phyloP scores from a whole-genome alignment of 257 asterid genomes.

The Osmanthus fragrans region DNA sequence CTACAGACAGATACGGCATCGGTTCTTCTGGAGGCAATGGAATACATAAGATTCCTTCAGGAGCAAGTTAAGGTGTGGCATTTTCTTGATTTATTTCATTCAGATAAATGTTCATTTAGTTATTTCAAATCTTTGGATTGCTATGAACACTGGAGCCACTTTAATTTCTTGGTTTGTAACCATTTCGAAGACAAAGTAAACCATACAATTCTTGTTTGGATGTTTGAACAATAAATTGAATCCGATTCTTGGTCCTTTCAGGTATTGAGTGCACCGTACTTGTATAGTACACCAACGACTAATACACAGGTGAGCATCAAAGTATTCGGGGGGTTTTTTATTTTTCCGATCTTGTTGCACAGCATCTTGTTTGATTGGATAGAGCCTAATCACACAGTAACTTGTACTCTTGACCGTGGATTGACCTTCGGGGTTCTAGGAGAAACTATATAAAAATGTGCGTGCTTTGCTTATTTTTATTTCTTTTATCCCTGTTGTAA shows the following conservation, averaged over 20 bases:
- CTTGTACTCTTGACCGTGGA: too few relatives aligned
- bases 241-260: constrained; percentile 26
- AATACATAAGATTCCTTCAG: constrained; percentile 83
- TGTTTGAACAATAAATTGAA: background rate
- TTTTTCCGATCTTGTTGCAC: too few relatives aligned
- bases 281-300: constrained; percentile 39
- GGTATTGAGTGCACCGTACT: constrained; percentile 94
- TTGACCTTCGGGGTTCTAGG: too few relatives aligned
- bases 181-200: background rate
- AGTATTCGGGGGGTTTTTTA: too few relatives aligned
- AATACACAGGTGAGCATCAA: constrained; percentile 47
- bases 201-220: background rate
- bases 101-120: background rate
- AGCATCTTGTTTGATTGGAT: too few relatives aligned
- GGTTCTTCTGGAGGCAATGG: constrained; percentile 84
- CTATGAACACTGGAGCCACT: background rate
- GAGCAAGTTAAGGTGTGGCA: constrained; percentile 82
- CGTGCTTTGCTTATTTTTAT: too few relatives aligned
- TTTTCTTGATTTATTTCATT: constrained; percentile 4
- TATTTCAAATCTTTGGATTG: background rate
- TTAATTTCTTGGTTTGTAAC: background rate
- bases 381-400: too few relatives aligned
- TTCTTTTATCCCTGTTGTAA: background rate
- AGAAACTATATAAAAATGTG: too few relatives aligned
- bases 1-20: constrained; percentile 92